Evolutionary conservation across 805 yeast genomes (phyloP).

Genomic region (Candida ipomoeae): DNA sequence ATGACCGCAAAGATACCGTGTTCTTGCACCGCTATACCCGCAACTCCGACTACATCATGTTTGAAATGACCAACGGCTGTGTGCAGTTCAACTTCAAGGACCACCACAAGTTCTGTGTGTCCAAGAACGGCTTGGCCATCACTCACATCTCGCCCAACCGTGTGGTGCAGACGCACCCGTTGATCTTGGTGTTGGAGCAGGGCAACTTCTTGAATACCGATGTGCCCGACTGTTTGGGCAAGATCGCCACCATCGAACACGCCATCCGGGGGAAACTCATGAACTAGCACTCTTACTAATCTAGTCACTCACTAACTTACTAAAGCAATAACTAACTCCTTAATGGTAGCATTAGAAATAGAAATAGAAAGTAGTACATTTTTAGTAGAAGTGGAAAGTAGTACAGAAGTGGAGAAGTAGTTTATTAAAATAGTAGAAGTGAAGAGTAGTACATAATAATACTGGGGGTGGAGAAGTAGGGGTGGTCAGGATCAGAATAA

Average conservation of each 20-base stretch:
- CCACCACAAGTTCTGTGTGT: conserved; percentile 82
- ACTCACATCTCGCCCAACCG: conserved; percentile 80
- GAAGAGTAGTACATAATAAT: too few relatives aligned
- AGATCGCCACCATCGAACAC: conserved; percentile 51
- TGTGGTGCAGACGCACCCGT: conserved; percentile 64
- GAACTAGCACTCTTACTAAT: not conserved
- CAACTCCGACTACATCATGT: conserved; percentile 78
- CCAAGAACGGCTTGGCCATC: conserved; percentile 68
- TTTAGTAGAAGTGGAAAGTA: too few relatives aligned
- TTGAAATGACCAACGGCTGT: conserved; percentile 87
- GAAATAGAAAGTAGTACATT: too few relatives aligned
- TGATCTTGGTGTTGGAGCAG: conserved; percentile 37
- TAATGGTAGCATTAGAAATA: too few relatives aligned
- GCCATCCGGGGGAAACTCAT: conserved; percentile 41
- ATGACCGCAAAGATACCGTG: conserved; percentile 60
- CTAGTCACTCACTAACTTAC: too few relatives aligned
- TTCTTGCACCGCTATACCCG: conserved; percentile 82
- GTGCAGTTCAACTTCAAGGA: conserved; percentile 94
- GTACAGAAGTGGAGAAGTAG: too few relatives aligned
- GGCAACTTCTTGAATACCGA: conserved; percentile 39
- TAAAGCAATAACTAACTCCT: too few relatives aligned
- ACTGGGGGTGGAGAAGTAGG: too few relatives aligned
- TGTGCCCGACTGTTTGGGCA: conserved; percentile 41
- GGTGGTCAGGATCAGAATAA: too few relatives aligned
- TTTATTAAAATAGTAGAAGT: too few relatives aligned